These are phyloP conservation scores for Thraustotheca clavata DNA, from an alignment of 352 stramenopile genomes.

Conservation along the genomic window DNA sequence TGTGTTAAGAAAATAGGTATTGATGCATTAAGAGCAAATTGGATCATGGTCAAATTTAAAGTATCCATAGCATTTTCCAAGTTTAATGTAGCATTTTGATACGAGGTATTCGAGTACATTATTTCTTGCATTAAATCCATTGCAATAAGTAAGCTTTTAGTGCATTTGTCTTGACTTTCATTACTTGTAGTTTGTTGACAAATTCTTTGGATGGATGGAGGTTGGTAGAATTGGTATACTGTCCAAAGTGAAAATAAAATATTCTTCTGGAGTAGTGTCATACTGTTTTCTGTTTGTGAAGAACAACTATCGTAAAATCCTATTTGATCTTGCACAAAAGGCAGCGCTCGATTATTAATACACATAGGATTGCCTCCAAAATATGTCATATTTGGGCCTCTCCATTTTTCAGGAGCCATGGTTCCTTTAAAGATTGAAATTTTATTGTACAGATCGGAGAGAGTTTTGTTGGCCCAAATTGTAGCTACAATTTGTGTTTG, in stretches of 20 bases:
- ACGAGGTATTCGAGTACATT: background rate
- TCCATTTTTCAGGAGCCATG: background rate
- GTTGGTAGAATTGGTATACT: background rate
- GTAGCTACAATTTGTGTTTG: background rate
- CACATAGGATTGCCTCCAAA: constrained; percentile 1
- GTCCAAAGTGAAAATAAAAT: background rate
- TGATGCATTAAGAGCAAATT: background rate
- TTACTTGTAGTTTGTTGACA: background rate
- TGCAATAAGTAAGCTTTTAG: background rate
- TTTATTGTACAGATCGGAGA: background rate
- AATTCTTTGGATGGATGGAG: background rate
- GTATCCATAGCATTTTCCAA: background rate
- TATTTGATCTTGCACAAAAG: background rate
- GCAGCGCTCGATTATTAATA: background rate
- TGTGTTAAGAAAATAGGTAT: background rate
- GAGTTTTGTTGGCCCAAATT: background rate
- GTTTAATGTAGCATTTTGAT: background rate
- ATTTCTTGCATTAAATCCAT: background rate
- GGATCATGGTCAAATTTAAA: background rate
- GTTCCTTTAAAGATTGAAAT: background rate
- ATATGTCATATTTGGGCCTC: background rate
- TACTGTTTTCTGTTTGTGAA: background rate
- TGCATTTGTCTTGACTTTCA: background rate
- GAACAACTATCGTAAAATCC: background rate
- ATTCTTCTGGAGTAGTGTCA: background rate